A percentile compares a stretch with the other conserved stretches of the same genome.
Evolutionary conservation across 2,329 filamentous ascomycete genomes (phyloP).

Genomic region (Colletotrichum salicis): DNA sequence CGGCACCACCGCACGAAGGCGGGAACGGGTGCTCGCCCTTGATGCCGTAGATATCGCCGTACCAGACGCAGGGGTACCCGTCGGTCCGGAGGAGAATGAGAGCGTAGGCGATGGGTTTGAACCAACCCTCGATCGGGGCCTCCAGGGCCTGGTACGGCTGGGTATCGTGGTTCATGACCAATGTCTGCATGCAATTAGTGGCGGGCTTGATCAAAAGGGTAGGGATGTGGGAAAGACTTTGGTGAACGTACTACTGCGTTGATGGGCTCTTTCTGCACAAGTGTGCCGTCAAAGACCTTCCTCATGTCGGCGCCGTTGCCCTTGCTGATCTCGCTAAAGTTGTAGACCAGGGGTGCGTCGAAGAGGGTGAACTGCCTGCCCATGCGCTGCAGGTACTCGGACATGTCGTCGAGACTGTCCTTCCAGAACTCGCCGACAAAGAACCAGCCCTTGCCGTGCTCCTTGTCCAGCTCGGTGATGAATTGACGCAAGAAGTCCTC

Average conservation of each 20-base stretch:
- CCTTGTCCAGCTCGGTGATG: slow-evolving; percentile 64
- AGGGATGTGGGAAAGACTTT: too few relatives aligned
- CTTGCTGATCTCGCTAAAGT: slow-evolving; percentile 70
- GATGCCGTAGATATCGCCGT: slow-evolving; percentile 76
- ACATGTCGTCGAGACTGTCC: slow-evolving; percentile 48
- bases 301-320: slow-evolving; percentile 68
- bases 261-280: slow-evolving; percentile 57
- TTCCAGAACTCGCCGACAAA: slow-evolving; percentile 54
- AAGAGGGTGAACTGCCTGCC: slow-evolving; percentile 70
- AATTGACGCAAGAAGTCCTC: slow-evolving; percentile 74
- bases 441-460: slow-evolving; percentile 50
- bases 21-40: slow-evolving; percentile 55
- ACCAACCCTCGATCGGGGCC: slow-evolving; percentile 71
- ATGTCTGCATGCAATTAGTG: slow-evolving; percentile 53
- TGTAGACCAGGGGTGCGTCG: slow-evolving; percentile 76
- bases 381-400: slow-evolving; percentile 53
- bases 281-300: slow-evolving; percentile 69
- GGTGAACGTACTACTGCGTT: slow-evolving; percentile 46
- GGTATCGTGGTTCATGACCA: slow-evolving; percentile 80
- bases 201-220: not conserved
- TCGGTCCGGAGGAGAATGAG: slow-evolving; percentile 73
- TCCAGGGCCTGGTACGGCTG: slow-evolving; percentile 53
- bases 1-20: slow-evolving; percentile 63
- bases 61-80: slow-evolving; percentile 76
- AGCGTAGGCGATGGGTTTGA: slow-evolving; percentile 78